Percentiles rank a stretch among this genome's conserved stretches.
These are phyloP conservation scores for Dunaliella primolecta DNA, from an alignment of 139 green algal species.

Conservation along the genomic window DNA sequence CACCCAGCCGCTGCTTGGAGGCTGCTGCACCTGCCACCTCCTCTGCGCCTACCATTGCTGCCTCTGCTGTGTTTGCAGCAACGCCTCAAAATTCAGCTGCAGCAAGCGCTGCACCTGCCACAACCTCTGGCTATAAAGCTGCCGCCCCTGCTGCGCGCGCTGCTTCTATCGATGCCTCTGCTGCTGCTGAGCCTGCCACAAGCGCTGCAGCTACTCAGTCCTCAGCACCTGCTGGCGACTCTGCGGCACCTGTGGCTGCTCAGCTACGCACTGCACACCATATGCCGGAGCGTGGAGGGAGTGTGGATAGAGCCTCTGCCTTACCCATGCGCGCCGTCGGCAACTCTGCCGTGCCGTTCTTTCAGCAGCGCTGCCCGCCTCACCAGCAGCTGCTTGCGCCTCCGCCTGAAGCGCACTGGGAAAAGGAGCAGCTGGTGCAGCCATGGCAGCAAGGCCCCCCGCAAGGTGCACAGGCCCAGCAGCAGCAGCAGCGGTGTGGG, in stretches of 20 bases:
- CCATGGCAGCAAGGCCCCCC: no score
- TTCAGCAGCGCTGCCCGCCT: background rate
- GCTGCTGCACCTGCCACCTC: background rate
- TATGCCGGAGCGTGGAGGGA: no score
- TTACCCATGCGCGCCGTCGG: background rate
- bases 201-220: no score
- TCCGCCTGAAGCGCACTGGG: no score
- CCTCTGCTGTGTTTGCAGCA: background rate
- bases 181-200: background rate
- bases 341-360: background rate
- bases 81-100: no score
- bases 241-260: no score
- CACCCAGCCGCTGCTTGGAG: no score
- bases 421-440: no score
- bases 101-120: background rate
- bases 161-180: background rate
- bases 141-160: background rate
- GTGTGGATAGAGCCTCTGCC: background rate
- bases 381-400: conserved; percentile 4
- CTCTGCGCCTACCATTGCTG: background rate
- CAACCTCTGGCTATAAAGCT: background rate
- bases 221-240: no score
- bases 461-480: background rate
- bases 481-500: background rate
- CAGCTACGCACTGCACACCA: no score